Percentiles rank a stretch among this genome's conserved stretches.
Conservation (phyloP, 2,329 filamentous ascomycete genomes). For the Paracorniculantispora psalliotae region DNA sequence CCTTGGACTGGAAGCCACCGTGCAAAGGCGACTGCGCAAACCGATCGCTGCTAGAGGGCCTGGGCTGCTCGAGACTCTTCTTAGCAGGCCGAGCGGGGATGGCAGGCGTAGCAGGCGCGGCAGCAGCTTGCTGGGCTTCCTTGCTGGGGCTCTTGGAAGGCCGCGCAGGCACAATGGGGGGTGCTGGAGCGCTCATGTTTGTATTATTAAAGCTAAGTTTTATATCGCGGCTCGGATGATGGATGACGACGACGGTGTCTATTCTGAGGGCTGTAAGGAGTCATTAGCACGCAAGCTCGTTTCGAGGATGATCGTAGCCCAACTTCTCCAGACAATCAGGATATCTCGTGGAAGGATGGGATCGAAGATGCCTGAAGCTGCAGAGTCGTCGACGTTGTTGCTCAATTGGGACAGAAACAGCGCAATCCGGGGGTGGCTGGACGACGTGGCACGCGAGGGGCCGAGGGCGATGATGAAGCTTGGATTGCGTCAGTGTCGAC, state of each 20-base stretch:
- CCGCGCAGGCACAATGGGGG: constrained; percentile 53
- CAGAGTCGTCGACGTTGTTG: not conserved
- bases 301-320: not conserved
- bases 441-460: not conserved
- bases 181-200: constrained; percentile 46
- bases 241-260: not conserved
- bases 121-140: constrained; percentile 27
- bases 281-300: constrained; percentile 1
- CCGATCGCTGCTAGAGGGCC: constrained; percentile 71
- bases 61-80: constrained; percentile 67
- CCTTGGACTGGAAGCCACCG: constrained; percentile 54
- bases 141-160: constrained; percentile 48
- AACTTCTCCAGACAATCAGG: no score
- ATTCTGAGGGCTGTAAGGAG: not conserved
- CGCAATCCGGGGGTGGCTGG: not conserved
- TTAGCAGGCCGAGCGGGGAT: constrained; percentile 73
- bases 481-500: constrained; percentile 10
- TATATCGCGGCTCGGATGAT: not conserved
- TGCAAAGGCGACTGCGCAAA: constrained; percentile 86
- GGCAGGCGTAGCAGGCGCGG: constrained; percentile 40
- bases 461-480: constrained; percentile 3
- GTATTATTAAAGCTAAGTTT: not conserved
- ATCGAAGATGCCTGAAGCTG: no score
- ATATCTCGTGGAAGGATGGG: no score
- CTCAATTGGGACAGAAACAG: constrained; percentile 7